Percentiles rank a stretch among this genome's conserved stretches.
These are phyloP conservation scores for Dicorynia guianensis DNA, from an alignment of 306 rosid species.

Conservation along the genomic window DNA sequence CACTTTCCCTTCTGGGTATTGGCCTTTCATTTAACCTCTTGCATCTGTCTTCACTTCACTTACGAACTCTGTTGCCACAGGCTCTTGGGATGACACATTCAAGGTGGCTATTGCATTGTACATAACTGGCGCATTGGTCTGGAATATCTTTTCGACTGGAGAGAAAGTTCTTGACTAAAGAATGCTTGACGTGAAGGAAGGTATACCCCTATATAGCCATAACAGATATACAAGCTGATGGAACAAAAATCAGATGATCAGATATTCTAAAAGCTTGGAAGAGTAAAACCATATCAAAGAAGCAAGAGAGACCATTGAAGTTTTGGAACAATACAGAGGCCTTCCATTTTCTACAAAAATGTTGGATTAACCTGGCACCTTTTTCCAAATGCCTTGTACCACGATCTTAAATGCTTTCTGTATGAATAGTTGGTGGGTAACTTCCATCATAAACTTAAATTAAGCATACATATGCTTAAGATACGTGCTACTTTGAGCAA, in stretches of 20 bases:
- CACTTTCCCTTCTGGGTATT: not conserved
- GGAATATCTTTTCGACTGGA: slow-evolving; percentile 82
- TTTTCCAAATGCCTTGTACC: slow-evolving; percentile 19
- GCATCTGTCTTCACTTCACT: slow-evolving; percentile 39
- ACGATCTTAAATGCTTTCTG: not conserved
- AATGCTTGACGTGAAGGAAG: slow-evolving; percentile 33
- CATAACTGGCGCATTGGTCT: slow-evolving; percentile 65
- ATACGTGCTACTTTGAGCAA: slow-evolving; percentile 12
- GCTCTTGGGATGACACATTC: slow-evolving; percentile 94
- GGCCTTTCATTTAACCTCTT: not conserved
- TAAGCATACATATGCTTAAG: slow-evolving; percentile 15
- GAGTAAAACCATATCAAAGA: slow-evolving; percentile 29
- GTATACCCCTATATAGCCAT: slow-evolving; percentile 3
- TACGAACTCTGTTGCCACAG: slow-evolving; percentile 63
- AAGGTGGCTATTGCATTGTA: slow-evolving; percentile 85
- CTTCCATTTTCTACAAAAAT: slow-evolving; percentile 32
- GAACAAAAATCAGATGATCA: not conserved
- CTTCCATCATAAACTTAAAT: slow-evolving; percentile 34
- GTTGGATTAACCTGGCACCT: slow-evolving; percentile 40
- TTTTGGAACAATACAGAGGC: slow-evolving; percentile 52
- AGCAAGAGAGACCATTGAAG: slow-evolving; percentile 31
- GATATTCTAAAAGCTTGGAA: slow-evolving; percentile 11
- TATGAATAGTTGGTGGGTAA: slow-evolving; percentile 38
- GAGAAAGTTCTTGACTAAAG: slow-evolving; percentile 76
- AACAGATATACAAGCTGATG: slow-evolving; percentile 18